A percentile compares a stretch with the other conserved stretches of the same genome.
Conservation (phyloP, 2,329 filamentous ascomycete species). For the Thielaviopsis ethacetica region DNA sequence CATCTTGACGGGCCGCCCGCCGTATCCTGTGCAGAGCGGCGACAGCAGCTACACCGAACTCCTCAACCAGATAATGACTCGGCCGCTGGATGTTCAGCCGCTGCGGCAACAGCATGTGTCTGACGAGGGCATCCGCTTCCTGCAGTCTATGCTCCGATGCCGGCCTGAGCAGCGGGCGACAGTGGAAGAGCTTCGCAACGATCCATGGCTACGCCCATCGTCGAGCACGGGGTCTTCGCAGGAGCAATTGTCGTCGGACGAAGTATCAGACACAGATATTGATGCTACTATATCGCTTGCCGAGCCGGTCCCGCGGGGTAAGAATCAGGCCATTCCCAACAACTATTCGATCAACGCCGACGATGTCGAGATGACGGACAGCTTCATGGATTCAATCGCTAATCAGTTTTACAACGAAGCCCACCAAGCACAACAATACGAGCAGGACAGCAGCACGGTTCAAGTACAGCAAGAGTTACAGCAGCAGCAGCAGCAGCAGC, state of each 20-base stretch:
- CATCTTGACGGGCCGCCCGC: conserved; percentile 60
- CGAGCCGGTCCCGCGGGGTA: background rate
- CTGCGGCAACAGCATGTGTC: conserved; percentile 46
- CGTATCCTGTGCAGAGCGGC: conserved; percentile 64
- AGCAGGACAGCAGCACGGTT: background rate
- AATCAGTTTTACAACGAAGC: conserved; percentile 1
- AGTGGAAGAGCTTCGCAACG: conserved; percentile 49
- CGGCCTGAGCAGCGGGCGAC: conserved; percentile 64
- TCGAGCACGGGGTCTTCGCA: conserved; percentile 16
- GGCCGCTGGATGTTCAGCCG: conserved; percentile 47
- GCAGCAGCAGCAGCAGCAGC: background rate
- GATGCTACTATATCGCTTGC: conserved; percentile 29
- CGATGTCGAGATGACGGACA: conserved; percentile 11
- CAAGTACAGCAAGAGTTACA: background rate
- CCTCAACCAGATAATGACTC: conserved; percentile 74
- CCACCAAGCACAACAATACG: background rate
- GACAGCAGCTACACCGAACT: conserved; percentile 62
- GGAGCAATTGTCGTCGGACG: conserved; percentile 35
- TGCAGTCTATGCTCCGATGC: conserved; percentile 65
- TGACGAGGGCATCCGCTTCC: conserved; percentile 52
- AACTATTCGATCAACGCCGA: conserved; percentile 2
- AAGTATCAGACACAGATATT: conserved; percentile 41
- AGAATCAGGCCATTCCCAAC: background rate
- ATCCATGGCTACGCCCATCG: conserved; percentile 50
- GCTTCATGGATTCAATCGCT: conserved; percentile 6